Evolutionary conservation across 2,329 filamentous ascomycete species (phyloP).

Genomic region (Nemania sp.): DNA sequence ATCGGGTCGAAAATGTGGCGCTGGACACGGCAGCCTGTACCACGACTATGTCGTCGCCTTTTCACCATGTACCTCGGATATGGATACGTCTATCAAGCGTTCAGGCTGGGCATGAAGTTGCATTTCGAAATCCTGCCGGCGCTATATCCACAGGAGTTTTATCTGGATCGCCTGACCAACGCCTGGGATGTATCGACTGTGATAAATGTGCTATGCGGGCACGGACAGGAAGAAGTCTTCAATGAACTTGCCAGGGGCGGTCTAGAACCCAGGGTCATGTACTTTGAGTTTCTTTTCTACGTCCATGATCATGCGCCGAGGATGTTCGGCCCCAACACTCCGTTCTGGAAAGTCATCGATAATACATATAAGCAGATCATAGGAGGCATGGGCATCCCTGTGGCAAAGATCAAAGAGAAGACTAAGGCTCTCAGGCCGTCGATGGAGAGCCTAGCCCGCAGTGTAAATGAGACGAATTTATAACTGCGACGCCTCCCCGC

Average conservation of each 20-base stretch:
- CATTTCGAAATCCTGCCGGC: constrained; percentile 33
- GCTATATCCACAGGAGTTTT: constrained; percentile 31
- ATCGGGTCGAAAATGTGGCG: constrained; percentile 34
- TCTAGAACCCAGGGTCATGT: constrained; percentile 33
- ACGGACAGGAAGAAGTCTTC: constrained; percentile 26
- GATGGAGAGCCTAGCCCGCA: constrained; percentile 27
- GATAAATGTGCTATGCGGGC: constrained; percentile 33
- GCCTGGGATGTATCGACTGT: constrained; percentile 32
- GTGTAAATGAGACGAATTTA: constrained; percentile 23
- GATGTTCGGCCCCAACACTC: constrained; percentile 31
- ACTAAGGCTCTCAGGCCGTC: constrained; percentile 26
- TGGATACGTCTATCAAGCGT: constrained; percentile 30
- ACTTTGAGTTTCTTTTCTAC: constrained; percentile 35
- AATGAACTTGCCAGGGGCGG: constrained; percentile 30
- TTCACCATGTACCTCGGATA: constrained; percentile 29
- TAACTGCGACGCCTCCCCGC: background rate
- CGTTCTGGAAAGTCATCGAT: constrained; percentile 31
- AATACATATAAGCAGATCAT: constrained; percentile 34
- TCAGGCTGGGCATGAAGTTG: constrained; percentile 33
- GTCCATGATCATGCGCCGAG: constrained; percentile 30
- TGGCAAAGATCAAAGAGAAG: constrained; percentile 30
- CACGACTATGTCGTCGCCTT: constrained; percentile 31
- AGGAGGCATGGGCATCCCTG: constrained; percentile 24
- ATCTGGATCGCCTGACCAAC: constrained; percentile 30
- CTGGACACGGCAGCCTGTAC: constrained; percentile 35